Evolutionary conservation across 768 basidiomycete species (phyloP).

Genomic region (Tricholomella constricta): DNA sequence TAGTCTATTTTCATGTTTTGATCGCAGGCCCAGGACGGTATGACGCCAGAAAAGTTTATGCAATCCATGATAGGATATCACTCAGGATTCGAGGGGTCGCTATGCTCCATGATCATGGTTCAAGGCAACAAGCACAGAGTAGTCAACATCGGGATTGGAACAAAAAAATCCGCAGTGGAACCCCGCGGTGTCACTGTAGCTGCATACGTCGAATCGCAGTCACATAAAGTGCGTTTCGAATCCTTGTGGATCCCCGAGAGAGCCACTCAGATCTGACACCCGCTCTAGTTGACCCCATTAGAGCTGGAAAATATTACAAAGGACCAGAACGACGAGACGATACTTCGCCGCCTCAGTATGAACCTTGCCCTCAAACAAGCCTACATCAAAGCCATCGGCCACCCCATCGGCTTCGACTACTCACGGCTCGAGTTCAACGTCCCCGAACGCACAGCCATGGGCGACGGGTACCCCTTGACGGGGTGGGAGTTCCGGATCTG

Average conservation of each 20-base stretch:
- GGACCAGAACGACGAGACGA: conserved; percentile 59
- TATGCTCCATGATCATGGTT: conserved; percentile 86
- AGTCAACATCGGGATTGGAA: conserved; percentile 79
- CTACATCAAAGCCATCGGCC: conserved; percentile 84
- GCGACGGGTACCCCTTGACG: conserved; percentile 66
- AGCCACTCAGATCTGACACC: neutral
- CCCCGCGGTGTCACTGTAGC: conserved; percentile 59
- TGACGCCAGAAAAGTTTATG: conserved; percentile 63
- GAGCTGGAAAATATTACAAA: conserved; percentile 57
- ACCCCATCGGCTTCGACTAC: conserved; percentile 79
- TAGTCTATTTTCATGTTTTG: conserved; percentile 6
- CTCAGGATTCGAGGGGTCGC: conserved; percentile 63
- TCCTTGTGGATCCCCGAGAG: neutral
- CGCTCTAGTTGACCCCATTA: conserved; percentile 29
- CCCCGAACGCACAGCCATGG: conserved; percentile 55
- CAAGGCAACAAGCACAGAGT: conserved; percentile 77
- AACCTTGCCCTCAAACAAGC: conserved; percentile 79
- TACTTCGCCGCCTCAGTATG: conserved; percentile 75
- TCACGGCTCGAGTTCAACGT: conserved; percentile 83
- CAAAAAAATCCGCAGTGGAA: conserved; percentile 66
- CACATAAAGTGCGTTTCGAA: conserved; percentile 67
- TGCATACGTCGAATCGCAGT: conserved; percentile 70
- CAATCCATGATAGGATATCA: conserved; percentile 83
- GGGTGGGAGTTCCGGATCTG: conserved; percentile 91
- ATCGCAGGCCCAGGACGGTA: conserved; percentile 54